A percentile compares a stretch with the other conserved stretches of the same genome.
phyloP scores from a whole-genome alignment of 345 rosid genomes.

The Sapria himalayana region DNA sequence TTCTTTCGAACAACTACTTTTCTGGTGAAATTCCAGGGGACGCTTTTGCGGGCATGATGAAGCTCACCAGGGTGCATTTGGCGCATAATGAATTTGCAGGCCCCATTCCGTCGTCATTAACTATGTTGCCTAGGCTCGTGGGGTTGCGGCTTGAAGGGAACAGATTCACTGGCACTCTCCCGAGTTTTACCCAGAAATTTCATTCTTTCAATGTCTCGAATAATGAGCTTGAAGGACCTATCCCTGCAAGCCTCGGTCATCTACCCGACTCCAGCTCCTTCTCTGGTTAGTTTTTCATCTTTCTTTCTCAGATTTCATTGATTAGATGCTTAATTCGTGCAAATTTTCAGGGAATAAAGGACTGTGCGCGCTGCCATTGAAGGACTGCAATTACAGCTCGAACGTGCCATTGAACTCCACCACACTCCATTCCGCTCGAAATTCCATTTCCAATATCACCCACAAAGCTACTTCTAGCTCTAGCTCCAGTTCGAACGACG shows the following conservation, averaged over 20 bases:
- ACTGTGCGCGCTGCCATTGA: slow-evolving; percentile 47
- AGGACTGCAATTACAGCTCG: background rate
- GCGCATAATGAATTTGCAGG: slow-evolving; percentile 35
- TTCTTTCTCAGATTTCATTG: background rate
- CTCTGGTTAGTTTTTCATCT: slow-evolving; percentile 18
- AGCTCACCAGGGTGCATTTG: slow-evolving; percentile 44
- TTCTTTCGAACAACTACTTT: slow-evolving; percentile 38
- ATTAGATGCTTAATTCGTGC: background rate
- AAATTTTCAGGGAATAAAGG: slow-evolving; percentile 37
- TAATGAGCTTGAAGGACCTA: slow-evolving; percentile 37
- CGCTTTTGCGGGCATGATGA: slow-evolving; percentile 37
- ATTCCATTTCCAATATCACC: background rate
- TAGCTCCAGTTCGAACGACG: background rate
- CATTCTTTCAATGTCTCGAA: slow-evolving; percentile 24
- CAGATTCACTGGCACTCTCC: slow-evolving; percentile 34
- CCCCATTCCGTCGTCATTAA: slow-evolving; percentile 37
- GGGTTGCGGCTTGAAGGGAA: slow-evolving; percentile 44
- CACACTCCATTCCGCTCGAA: slow-evolving; percentile 5
- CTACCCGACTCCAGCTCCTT: slow-evolving; percentile 17
- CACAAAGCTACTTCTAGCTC: background rate
- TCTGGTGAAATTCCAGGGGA: slow-evolving; percentile 31
- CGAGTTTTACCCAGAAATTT: slow-evolving; percentile 23
- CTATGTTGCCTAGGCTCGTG: slow-evolving; percentile 24
- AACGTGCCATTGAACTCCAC: background rate
- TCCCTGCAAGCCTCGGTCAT: slow-evolving; percentile 26